A percentile compares a stretch with the other conserved stretches of the same genome.
Conservation (phyloP, 176 grass and related monocot genomes). For the Musa acuminata region DNA sequence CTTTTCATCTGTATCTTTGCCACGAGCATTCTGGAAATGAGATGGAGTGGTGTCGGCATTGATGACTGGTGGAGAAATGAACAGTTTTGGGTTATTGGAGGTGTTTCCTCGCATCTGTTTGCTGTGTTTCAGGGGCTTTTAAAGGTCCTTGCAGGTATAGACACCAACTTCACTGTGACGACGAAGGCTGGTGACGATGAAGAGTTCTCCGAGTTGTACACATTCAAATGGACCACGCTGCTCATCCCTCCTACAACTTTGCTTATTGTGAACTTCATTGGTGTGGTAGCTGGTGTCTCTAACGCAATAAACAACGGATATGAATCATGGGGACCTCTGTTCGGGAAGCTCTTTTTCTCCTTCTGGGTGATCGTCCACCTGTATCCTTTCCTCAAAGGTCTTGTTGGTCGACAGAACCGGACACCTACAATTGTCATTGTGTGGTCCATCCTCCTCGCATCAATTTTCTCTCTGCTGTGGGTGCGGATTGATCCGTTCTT, state of each 20-base stretch:
- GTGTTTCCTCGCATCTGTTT: constrained; percentile 54
- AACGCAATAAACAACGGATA: constrained; percentile 69
- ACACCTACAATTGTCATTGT: constrained; percentile 64
- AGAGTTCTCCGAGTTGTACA: constrained; percentile 58
- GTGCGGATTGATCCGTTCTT: constrained; percentile 56
- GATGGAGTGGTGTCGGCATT: constrained; percentile 64
- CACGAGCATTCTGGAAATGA: constrained; percentile 63
- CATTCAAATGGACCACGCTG: constrained; percentile 64
- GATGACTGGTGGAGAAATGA: constrained; percentile 75
- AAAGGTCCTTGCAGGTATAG: constrained; percentile 59
- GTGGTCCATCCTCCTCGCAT: constrained; percentile 68
- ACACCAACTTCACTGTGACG: constrained; percentile 65
- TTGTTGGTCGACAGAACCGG: constrained; percentile 58
- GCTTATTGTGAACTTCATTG: constrained; percentile 55
- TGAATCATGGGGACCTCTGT: constrained; percentile 64
- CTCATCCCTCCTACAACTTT: constrained; percentile 46
- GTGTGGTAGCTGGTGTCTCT: constrained; percentile 48
- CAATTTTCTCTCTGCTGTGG: constrained; percentile 60
- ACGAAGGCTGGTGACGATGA: constrained; percentile 57
- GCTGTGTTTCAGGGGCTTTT: constrained; percentile 61
- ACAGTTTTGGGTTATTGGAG: constrained; percentile 72
- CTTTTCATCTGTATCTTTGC: constrained; percentile 63
- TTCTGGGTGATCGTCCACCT: constrained; percentile 75
- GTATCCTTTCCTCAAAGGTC: constrained; percentile 67
- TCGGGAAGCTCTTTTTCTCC: constrained; percentile 68